phyloP scores from a whole-genome alignment of 108 stramenopile species.

The Nannochloropsis oceanica region DNA sequence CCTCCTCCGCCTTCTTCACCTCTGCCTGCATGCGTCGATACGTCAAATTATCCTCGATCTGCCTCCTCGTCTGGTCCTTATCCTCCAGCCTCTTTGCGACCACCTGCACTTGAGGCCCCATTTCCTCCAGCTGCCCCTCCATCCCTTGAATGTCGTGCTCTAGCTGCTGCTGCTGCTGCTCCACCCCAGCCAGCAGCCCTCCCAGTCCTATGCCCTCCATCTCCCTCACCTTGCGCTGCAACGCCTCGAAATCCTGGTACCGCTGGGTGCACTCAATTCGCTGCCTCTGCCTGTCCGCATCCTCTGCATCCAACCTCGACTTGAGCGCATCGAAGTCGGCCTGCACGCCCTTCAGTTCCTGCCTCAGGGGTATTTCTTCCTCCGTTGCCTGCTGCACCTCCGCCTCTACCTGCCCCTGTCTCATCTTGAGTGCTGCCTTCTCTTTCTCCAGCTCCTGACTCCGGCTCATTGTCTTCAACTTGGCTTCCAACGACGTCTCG shows the following conservation, averaged over 20 bases:
- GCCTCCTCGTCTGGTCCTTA: neutral
- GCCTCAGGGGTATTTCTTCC: neutral
- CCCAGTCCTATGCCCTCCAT: neutral
- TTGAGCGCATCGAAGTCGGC: neutral
- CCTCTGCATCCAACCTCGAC: neutral
- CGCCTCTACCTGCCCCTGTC: neutral
- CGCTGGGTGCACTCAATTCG: neutral
- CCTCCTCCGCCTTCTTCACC: constrained; percentile 5
- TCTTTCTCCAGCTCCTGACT: neutral
- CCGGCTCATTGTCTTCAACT: neutral
- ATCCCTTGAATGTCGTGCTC: neutral
- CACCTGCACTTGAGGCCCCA: neutral
- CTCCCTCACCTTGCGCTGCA: neutral
- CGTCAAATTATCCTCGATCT: neutral
- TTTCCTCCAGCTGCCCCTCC: neutral
- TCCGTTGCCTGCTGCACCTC: neutral
- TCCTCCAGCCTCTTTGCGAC: neutral
- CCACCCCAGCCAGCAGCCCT: neutral
- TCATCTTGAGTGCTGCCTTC: neutral
- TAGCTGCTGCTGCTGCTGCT: neutral
- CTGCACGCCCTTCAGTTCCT: neutral
- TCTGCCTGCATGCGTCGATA: neutral
- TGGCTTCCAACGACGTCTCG: neutral
- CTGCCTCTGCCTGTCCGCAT: neutral
- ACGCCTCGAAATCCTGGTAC: neutral